Evolutionary conservation across 2,329 filamentous ascomycete species (phyloP), one percentile per base, ranked within the genome.

Genomic region (Monosporascus sp.): DNA sequence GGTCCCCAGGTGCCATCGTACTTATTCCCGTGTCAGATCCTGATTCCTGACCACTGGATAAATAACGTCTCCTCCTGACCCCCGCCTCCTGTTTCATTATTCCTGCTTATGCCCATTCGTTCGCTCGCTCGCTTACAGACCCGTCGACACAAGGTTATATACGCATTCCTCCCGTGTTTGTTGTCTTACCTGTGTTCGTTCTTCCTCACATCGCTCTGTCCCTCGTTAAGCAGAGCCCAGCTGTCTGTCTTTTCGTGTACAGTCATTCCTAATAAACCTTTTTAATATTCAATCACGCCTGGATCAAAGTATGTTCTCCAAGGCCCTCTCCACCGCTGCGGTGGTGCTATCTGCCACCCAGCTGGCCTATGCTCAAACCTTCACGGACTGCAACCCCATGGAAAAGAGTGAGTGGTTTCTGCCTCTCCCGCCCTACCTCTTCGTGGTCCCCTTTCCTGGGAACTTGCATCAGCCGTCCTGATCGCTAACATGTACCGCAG

Each of bases 341-440:
- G 66, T 80, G 72, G 73, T 75, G 58, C 70, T 83, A 16, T 75
- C 78, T 60, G 73, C 79, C 56, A 73, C 76, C 43, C 64, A 70
- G 56, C 60, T 82, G 60, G 80, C 74, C 54, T 71, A 76, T 56
- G 81, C 79, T 52, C 81, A 84, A 74, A 84, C 81, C 56, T 76
- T 63, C 62, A 82, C 79, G n/a, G 64, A 65, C 14, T 84, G 81
- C 69, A 75, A 84, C 67, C 81, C 81, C 49, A 70, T 74, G 51
- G 70, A 82, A 72, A 74, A 76, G 69, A 72, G 76, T 78, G 64
- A 64, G 71, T 64, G 11, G 9, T 34, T 34, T 14, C 31, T 34
- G 31, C 31, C 31, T 34, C 3, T 14, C 11, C 11, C 31, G 11
- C 31, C 31, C 11, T 34, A n/a, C 9, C 19, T 34, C 3, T 17